Evolutionary conservation across 768 basidiomycete genomes (phyloP), one percentile per base, ranked within the genome.

Genomic region (Naganishia kalamii): DNA sequence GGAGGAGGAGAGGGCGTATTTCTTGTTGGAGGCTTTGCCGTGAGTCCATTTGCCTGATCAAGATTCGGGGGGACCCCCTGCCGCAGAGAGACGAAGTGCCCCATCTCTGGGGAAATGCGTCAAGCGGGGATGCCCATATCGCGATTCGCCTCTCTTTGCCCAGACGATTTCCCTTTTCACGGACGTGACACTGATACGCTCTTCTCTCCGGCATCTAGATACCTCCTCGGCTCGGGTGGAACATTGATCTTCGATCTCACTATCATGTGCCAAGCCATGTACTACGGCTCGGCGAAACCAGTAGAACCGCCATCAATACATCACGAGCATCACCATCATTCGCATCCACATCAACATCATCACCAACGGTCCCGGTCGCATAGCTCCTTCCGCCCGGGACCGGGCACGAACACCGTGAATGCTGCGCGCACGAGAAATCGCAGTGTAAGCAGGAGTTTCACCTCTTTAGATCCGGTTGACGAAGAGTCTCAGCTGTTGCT

Each of bases 201-300:
- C 15, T 46, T 0, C 19, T 47, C 40, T 21, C n/a, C 43, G 13
- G 48, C 17, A 41, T 33, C 21, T 29, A 76, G 75, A 54, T 97
- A 92, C 74, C 82, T 98, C 0, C 80, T 98, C 1, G 94, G 94
- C 35, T 92, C 90, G 65, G 92, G 85, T 43, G 96, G 96, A 1
- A 97, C 94, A 0, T 84, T 98, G 19, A 78, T 91, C 69, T 98
- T 97, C 76, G 96, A 99, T 75, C 79, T 97, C 33, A 88, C 88
- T 5, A 97, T 99, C 73, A 86, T 98, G 61, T 76, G 83, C 11
- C 96, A 99, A 78, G 87, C 87, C 23, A 83, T 87, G 71, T 80
- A 92, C 23, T 98, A 98, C 77, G 75, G 76, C 21, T 75, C 74
- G 1, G 60, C 74, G 1, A 72, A 72, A 17, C 75, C 76, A 2